Evolutionary conservation across 345 rosid species (phyloP).

Genomic region (Moricandia moricandioides): DNA sequence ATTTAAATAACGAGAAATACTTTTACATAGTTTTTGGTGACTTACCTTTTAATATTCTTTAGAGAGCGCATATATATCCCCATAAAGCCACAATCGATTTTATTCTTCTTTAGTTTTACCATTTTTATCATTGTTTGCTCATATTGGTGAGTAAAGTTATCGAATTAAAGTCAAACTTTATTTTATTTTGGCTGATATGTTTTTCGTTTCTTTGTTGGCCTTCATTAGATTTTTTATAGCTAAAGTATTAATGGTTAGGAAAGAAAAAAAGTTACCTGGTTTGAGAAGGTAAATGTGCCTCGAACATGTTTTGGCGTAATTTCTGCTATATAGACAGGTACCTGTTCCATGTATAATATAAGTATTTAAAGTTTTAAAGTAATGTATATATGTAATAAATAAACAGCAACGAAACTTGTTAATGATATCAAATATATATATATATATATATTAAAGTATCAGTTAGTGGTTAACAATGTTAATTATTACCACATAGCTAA

Average conservation of each 20-base stretch:
- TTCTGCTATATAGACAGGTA: conserved; percentile 41
- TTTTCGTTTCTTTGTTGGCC: neutral
- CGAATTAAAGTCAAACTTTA: neutral
- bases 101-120: neutral
- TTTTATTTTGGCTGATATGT: neutral
- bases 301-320: conserved; percentile 35
- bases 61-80: neutral
- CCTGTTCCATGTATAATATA: conserved; percentile 5
- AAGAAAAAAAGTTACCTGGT: conserved; percentile 19
- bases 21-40: neutral
- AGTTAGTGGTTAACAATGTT: neutral
- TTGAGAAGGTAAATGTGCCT: conserved; percentile 29
- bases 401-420: neutral
- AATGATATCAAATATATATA: neutral
- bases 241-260: neutral
- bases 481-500: conserved; percentile 46
- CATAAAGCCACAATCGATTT: neutral
- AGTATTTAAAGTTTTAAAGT: neutral
- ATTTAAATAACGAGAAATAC: neutral
- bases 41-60: neutral
- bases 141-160: neutral
- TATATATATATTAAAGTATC: neutral
- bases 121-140: neutral
- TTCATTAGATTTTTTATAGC: neutral
- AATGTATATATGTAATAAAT: neutral